Base-by-base conservation (phyloP, 768 basidiomycete genomes). In the Leccinum longicurvipes region DNA sequence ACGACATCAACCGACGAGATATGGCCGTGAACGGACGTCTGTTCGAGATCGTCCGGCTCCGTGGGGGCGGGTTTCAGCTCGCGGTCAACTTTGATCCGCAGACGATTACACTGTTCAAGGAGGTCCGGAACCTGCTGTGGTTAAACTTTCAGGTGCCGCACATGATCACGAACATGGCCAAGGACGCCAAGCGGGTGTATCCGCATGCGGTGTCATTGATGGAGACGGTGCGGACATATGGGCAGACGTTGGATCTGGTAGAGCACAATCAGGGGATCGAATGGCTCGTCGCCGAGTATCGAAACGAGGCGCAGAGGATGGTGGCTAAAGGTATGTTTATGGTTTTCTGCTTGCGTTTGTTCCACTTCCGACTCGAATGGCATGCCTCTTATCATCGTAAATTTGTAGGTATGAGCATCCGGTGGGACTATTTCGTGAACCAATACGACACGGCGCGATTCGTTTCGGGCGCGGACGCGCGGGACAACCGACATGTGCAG, bases 171-270 rank as follows among this genome's bases (percentile, higher is more conserved):
- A 97, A 95, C 69, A 89, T 97, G 84, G 97, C 97, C 32, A 99
- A 98, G 77, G 96, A 99, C 63, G 97, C 97, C 57, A 98, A 97
- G 78, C 78, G 93, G 63, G 95, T 98, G 57, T 99, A 99, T 69
- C 95, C 95, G 0, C 94, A 98, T 76, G 97, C 97, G 3, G 96
- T 98, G 61, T 93, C 91, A 66, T 73, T 93, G 72, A 98, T 98
- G 96, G 97, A 99, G 78, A 96, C 94, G 0, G 93, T 98, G n/a
- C 78, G 95, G 69, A 98, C 93, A 27, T 98, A 99, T 73, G 89
- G 90, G 19, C 97, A 99, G 76, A 97, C 93, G 1, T 74, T 97
- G 69, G 92, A 93, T 69, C 74, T 98, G 63, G 87, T 98, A 63
- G 89, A 97, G 68, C 81, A 80, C 42, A 92, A 98, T 69, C 87